Base-by-base conservation (phyloP, 768 basidiomycete species). In the Tremella yokohamensis region DNA sequence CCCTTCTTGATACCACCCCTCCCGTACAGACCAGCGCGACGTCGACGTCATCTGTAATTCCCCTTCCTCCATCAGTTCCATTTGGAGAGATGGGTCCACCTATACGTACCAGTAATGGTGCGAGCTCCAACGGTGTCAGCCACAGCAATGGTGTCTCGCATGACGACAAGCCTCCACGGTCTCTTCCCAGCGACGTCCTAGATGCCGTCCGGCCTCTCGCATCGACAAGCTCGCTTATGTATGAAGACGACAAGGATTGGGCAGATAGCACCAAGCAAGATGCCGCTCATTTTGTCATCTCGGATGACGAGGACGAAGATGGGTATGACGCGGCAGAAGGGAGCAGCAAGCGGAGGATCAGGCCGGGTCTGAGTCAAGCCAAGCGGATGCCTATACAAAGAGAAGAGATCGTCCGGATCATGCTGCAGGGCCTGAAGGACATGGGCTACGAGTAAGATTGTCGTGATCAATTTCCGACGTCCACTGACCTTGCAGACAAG, bases 351-450 rank as follows among this genome's bases (percentile, higher is more conserved):
- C 42, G 40, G 6, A 44, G 24, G 18, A 16, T 37, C 12, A 34
- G 54, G 49, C 19, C 25, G 19, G 56, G 52, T 20, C 39, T 52
- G 11, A 61, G 57, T n/a, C 40, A 58, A 15, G 52, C 50, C 7
- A 70, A 62, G 54, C 45, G 66, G 25, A 66, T 68, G 64, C 73
- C 73, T 1, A 63, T 94, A 49, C 84, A 91, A 78, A 82, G 90
- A 64, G 89, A 94, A 78, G 92, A 96, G 76, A 92, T 90, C 73
- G 85, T 94, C 50, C 81, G 92, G 66, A 79, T 97, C 47, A 85
- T 91, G 53, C 82, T 96, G 60, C 92, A 97, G 75, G 89, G 87
- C 66, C 77, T 97, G 64, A 82, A 88, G 69, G 92, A 96, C 76
- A 87, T 92, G 50, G 92, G 92, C 0, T 83, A 83, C 69, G 73